phyloP scores from a whole-genome alignment of 192 early-diverging fungal genomes.

The Backusella macrospora region DNA sequence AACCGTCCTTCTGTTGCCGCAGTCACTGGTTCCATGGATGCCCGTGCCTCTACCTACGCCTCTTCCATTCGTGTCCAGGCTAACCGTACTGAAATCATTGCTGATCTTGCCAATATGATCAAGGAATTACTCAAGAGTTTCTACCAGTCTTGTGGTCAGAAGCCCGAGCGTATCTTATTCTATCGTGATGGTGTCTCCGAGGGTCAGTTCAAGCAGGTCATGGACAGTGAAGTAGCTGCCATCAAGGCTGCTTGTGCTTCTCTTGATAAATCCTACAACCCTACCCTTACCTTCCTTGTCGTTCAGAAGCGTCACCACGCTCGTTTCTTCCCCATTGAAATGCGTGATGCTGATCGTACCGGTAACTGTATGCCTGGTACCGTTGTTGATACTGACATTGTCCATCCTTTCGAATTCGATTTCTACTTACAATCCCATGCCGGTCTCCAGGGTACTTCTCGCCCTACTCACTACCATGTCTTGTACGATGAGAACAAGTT shows the following conservation, averaged over 20 bases:
- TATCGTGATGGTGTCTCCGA: slow-evolving; percentile 95
- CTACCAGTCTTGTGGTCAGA: slow-evolving; percentile 66
- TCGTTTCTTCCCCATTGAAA: slow-evolving; percentile 75
- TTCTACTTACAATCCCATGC: slow-evolving; percentile 92
- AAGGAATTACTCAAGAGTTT: slow-evolving; percentile 68
- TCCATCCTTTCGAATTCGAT: slow-evolving; percentile 82
- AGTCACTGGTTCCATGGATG: slow-evolving; percentile 69
- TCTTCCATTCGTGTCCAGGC: slow-evolving; percentile 68
- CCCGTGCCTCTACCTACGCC: slow-evolving; percentile 61
- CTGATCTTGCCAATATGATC: slow-evolving; percentile 63
- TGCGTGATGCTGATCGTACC: slow-evolving; percentile 62
- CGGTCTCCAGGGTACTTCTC: slow-evolving; percentile 90
- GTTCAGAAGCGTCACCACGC: slow-evolving; percentile 94
- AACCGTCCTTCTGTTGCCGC: slow-evolving; percentile 77
- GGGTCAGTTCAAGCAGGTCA: slow-evolving; percentile 77
- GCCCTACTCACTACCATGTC: slow-evolving; percentile 91
- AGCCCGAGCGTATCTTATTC: slow-evolving; percentile 79
- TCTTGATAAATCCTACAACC: slow-evolving; percentile 71
- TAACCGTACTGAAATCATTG: slow-evolving; percentile 72
- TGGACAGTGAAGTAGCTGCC: slow-evolving; percentile 66
- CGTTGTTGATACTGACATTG: slow-evolving; percentile 69
- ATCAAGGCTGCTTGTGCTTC: slow-evolving; percentile 55
- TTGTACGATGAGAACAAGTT: slow-evolving; percentile 89
- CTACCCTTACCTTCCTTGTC: slow-evolving; percentile 80
- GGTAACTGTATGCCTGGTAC: slow-evolving; percentile 89